These are phyloP conservation scores for Mrakia blollopis DNA, from an alignment of 768 basidiomycete species.

Conservation along the genomic window DNA sequence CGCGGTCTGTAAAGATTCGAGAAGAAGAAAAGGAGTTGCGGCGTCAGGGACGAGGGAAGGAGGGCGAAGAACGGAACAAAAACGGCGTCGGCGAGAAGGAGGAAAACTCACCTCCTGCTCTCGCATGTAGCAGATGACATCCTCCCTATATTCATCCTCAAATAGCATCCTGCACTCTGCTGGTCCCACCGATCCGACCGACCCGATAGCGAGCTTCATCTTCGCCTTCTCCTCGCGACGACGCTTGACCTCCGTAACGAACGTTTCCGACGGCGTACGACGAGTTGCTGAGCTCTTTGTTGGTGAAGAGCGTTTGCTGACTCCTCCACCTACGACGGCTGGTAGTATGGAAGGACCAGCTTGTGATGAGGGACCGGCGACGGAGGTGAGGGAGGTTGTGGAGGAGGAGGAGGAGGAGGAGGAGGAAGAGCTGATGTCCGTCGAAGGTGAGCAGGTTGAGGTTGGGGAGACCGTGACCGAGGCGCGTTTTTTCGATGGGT, in stretches of 20 bases:
- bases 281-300: slow-evolving; percentile 53
- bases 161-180: slow-evolving; percentile 64
- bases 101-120: slow-evolving; percentile 84
- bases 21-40: slow-evolving; percentile 28
- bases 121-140: slow-evolving; percentile 90
- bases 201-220: slow-evolving; percentile 52
- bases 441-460: background rate
- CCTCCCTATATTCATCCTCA: slow-evolving; percentile 93
- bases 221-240: slow-evolving; percentile 30
- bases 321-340: slow-evolving; percentile 49
- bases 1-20: slow-evolving; percentile 52
- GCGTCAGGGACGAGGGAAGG: slow-evolving; percentile 3
- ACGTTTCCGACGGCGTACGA: slow-evolving; percentile 56
- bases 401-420: background rate
- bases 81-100: background rate
- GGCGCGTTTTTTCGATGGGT: slow-evolving; percentile 27
- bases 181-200: slow-evolving; percentile 13
- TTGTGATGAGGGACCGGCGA: background rate
- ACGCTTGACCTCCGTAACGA: slow-evolving; percentile 40
- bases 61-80: background rate
- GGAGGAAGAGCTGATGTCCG: slow-evolving; percentile 1
- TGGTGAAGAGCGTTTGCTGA: slow-evolving; percentile 48
- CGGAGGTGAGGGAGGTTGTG: background rate
- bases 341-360: background rate
- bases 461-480: slow-evolving; percentile 62